Evolutionary conservation across 2,329 filamentous ascomycete genomes (phyloP), one percentile per base, ranked within the genome.

Genomic region (Bipolaris bicolor): DNA sequence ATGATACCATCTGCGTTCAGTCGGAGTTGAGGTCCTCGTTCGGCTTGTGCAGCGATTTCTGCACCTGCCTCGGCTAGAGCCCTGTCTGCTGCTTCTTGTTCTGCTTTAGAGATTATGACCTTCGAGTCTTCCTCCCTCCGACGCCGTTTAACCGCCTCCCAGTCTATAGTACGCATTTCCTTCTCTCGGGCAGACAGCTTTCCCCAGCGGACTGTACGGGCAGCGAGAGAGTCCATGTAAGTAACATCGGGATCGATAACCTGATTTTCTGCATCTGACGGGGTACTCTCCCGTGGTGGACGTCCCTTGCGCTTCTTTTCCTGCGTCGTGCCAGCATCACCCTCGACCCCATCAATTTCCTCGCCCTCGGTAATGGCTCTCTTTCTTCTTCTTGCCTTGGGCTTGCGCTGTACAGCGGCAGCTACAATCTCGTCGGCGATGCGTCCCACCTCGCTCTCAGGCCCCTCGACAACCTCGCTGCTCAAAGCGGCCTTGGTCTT

Each of bases 131-230:
- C 75, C 51, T 73, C 77, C 55, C 72, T 73, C 44, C 70, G 70
- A 39, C 77, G 72, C 58, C 78, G 67, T 24, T 66, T 76, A 59
- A 83, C 79, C 60, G 84, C 79, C 43, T 81, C 78, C 77, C 82
- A 81, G 62, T 91, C 84, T 41, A 90, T 86, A 63, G 88, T 83
- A 40, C 87, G 85, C 66, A 95, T 87, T 68, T 90, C 87, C 66
- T 88, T 86, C 64, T 92, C 90, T 3, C 88, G 84, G 67, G 87
- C 88, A 54, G 91, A 93, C 58, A 89, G 87, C 72, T 90, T 90
- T 55, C 91, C 91, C 54, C 89, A 88, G 20, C 90, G 79, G 22
- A 74, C 68, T 37, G 72, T 68, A 18, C 91, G 89, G 60, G 83
- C 85, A 48, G 86, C 90, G 3, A 95, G 77, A 55, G 92, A 89